Percentiles rank a stretch among this genome's conserved stretches.
Conservation (phyloP, 2,329 filamentous ascomycete species). For the Bipolaris cookei region DNA sequence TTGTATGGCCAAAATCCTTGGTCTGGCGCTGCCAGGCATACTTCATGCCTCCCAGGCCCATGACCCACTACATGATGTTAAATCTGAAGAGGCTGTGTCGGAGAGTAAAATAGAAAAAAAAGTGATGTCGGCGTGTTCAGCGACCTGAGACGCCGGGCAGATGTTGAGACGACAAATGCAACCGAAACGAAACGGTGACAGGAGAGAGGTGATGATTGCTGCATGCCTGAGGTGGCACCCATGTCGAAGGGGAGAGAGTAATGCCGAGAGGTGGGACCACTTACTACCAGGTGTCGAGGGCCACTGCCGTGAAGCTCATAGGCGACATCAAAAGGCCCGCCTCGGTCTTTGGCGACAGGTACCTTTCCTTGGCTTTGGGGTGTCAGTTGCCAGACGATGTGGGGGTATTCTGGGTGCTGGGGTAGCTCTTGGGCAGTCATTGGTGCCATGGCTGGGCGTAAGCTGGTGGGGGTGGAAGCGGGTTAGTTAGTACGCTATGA, state of each 20-base stretch:
- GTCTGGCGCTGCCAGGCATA: conserved; percentile 84
- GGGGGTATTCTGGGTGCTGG: conserved; percentile 69
- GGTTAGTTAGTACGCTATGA: conserved; percentile 21
- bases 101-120: background rate
- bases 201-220: conserved; percentile 10
- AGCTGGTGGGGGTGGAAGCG: conserved; percentile 5
- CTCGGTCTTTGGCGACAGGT: conserved; percentile 70
- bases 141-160: conserved; percentile 37
- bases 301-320: conserved; percentile 84
- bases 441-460: conserved; percentile 33
- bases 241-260: conserved; percentile 19
- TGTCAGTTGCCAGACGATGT: conserved; percentile 72
- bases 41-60: conserved; percentile 75
- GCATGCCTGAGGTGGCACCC: conserved; percentile 22
- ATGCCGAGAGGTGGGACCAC: conserved; percentile 47
- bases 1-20: conserved; percentile 77
- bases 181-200: conserved; percentile 46
- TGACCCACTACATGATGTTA: conserved; percentile 67
- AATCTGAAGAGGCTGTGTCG: conserved; percentile 6
- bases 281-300: conserved; percentile 73
- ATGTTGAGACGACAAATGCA: conserved; percentile 45
- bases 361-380: conserved; percentile 67
- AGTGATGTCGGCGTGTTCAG: conserved; percentile 12
- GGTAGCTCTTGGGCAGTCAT: conserved; percentile 64
- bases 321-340: conserved; percentile 76